Percentiles rank a stretch among this genome's conserved stretches.
Evolutionary conservation across 768 basidiomycete species (phyloP).

Genomic region (Boletus speciosus): DNA sequence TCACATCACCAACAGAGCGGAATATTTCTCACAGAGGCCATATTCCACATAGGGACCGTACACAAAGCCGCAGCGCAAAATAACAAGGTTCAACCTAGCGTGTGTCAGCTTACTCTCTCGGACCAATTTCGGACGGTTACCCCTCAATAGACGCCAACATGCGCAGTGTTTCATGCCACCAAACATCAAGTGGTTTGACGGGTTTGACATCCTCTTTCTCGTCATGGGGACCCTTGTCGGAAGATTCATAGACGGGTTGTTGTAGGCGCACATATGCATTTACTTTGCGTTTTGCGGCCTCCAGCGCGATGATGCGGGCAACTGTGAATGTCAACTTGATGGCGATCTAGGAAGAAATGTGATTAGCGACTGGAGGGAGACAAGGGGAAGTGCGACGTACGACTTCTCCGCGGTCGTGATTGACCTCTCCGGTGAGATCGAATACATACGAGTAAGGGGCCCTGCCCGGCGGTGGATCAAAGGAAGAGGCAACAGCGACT

Average conservation of each 20-base stretch:
- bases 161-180: constrained; percentile 88
- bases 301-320: constrained; percentile 63
- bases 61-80: constrained; percentile 68
- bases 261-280: constrained; percentile 76
- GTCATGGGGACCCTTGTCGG: constrained; percentile 58
- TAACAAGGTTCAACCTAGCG: constrained; percentile 72
- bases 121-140: constrained; percentile 36
- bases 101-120: constrained; percentile 5
- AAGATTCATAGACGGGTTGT: constrained; percentile 74
- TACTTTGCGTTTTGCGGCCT: constrained; percentile 77
- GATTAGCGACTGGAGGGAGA: constrained; percentile 2
- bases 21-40: constrained; percentile 52
- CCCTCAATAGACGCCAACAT: constrained; percentile 69
- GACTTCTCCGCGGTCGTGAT: constrained; percentile 70
- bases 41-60: constrained; percentile 81
- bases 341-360: constrained; percentile 54
- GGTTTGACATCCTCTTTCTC: constrained; percentile 79
- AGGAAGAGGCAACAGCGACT: constrained; percentile 68
- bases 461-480: constrained; percentile 68
- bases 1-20: constrained; percentile 6
- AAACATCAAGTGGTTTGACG: constrained; percentile 62
- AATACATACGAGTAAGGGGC: constrained; percentile 77
- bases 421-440: constrained; percentile 80
- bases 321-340: constrained; percentile 72
- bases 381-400: constrained; percentile 38